A percentile compares a stretch with the other conserved stretches of the same genome.
Evolutionary conservation across 2,329 filamentous ascomycete genomes (phyloP).

Genomic region (Ophiostoma ips): DNA sequence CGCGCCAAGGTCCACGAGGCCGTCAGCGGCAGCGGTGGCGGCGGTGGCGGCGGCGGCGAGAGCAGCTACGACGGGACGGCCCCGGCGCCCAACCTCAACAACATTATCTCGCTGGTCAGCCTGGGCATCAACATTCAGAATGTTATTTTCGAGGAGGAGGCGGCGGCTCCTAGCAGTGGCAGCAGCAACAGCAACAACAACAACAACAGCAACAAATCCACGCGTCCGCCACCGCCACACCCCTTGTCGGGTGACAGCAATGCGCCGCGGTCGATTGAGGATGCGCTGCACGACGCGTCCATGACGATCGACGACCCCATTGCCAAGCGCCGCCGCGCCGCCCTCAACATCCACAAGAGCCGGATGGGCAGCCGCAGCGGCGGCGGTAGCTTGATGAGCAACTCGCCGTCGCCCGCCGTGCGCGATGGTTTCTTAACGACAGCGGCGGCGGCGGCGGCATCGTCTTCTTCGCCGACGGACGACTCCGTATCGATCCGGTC

Average conservation of each 20-base stretch:
- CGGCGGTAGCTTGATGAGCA: conserved; percentile 19
- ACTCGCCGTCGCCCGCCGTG: conserved; percentile 16
- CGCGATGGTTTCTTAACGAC: conserved; percentile 11
- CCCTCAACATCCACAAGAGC: conserved; percentile 35
- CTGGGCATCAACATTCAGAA: conserved; percentile 73
- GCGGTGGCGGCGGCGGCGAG: neutral
- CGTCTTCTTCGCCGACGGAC: conserved; percentile 14
- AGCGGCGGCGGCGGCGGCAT: conserved; percentile 9
- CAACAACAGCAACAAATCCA: conserved; percentile 25
- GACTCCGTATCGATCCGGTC: conserved; percentile 10
- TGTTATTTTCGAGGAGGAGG: conserved; percentile 77
- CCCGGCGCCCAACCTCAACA: conserved; percentile 37
- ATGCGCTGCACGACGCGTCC: conserved; percentile 82
- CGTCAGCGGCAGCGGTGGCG: conserved; percentile 16
- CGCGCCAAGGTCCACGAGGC: conserved; percentile 50
- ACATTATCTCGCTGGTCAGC: conserved; percentile 60
- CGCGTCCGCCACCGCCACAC: conserved; percentile 14
- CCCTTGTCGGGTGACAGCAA: conserved; percentile 6
- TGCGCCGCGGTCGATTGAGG: conserved; percentile 59
- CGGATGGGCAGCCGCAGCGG: conserved; percentile 25
- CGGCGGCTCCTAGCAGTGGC: too few species aligned
- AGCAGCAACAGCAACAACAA: too few species aligned
- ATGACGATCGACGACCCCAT: conserved; percentile 66
- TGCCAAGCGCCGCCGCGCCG: conserved; percentile 37
- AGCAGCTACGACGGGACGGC: neutral